A percentile compares a stretch with the other conserved stretches of the same genome.
Conservation (phyloP, 208 protist genomes). For the Herpetomonas tarakana region DNA sequence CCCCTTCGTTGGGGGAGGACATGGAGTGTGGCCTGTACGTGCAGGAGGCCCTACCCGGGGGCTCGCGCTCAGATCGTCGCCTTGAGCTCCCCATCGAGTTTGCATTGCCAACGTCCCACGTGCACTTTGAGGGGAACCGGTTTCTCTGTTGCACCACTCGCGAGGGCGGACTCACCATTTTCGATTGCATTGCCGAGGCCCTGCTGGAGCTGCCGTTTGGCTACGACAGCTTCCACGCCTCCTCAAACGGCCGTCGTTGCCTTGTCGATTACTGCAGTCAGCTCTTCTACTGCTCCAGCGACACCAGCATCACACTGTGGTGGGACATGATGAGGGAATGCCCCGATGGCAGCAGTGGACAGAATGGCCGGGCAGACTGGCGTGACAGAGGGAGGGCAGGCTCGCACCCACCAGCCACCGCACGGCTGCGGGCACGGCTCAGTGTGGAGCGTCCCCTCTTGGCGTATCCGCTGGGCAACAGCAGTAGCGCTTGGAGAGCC, state of each 20-base stretch:
- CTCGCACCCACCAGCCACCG: too few relatives aligned
- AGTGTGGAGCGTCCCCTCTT: constrained; percentile 8
- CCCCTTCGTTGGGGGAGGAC: constrained; percentile 23
- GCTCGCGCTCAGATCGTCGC: constrained; percentile 19
- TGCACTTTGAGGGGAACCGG: constrained; percentile 44
- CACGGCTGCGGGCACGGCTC: too few relatives aligned
- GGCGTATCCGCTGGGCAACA: constrained; percentile 30
- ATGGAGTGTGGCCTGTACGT: constrained; percentile 51
- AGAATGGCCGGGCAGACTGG: too few relatives aligned
- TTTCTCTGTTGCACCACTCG: constrained; percentile 49
- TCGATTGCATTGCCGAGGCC: constrained; percentile 42
- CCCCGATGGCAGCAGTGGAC: constrained; percentile 2
- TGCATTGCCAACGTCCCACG: constrained; percentile 26
- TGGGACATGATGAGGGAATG: constrained; percentile 26
- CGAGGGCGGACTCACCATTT: constrained; percentile 44
- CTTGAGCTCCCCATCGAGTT: constrained; percentile 48
- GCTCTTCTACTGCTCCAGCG: constrained; percentile 34
- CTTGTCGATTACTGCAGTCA: constrained; percentile 38
- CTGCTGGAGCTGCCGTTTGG: constrained; percentile 47
- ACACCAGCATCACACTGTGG: constrained; percentile 19
- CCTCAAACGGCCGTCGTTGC: constrained; percentile 31
- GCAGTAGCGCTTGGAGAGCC: constrained; percentile 45
- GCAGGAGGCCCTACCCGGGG: constrained; percentile 20
- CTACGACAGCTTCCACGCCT: constrained; percentile 58
- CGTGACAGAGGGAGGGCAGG: too few relatives aligned